These are phyloP conservation scores for Dunaliella primolecta DNA, from an alignment of 139 green algal genomes.

Conservation along the genomic window DNA sequence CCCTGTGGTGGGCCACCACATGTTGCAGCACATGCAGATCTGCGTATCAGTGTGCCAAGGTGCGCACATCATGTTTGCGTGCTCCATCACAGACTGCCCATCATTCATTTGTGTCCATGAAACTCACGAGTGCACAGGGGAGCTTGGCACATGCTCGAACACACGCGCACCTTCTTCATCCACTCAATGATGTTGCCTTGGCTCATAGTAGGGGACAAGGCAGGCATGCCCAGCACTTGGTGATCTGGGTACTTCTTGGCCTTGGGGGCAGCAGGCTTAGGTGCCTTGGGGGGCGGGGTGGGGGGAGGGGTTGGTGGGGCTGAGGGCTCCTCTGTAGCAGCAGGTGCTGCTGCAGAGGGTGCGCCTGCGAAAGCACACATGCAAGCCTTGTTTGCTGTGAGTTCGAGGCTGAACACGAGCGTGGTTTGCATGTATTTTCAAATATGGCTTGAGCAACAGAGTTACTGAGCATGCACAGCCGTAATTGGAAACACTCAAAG, in stretches of 20 bases:
- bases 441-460: neutral
- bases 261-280: conserved; percentile 1
- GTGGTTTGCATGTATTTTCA: neutral
- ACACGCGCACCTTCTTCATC: conserved; percentile 90
- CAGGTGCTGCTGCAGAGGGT: neutral
- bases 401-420: neutral
- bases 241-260: conserved; percentile 39
- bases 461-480: neutral
- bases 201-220: conserved; percentile 93
- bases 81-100: too few species aligned
- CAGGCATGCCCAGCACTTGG: conserved; percentile 80
- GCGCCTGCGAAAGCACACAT: neutral
- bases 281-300: neutral
- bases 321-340: neutral
- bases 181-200: conserved; percentile 89
- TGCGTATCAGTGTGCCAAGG: too few species aligned
- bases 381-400: neutral
- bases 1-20: neutral
- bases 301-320: neutral
- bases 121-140: too few species aligned
- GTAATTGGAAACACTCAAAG: too few species aligned
- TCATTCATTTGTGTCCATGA: too few species aligned
- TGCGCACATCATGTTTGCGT: too few species aligned
- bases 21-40: neutral
- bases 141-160: too few species aligned